Conservation (phyloP, 495 filamentous ascomycete genomes). For the Pyrenula aspistea region DNA sequence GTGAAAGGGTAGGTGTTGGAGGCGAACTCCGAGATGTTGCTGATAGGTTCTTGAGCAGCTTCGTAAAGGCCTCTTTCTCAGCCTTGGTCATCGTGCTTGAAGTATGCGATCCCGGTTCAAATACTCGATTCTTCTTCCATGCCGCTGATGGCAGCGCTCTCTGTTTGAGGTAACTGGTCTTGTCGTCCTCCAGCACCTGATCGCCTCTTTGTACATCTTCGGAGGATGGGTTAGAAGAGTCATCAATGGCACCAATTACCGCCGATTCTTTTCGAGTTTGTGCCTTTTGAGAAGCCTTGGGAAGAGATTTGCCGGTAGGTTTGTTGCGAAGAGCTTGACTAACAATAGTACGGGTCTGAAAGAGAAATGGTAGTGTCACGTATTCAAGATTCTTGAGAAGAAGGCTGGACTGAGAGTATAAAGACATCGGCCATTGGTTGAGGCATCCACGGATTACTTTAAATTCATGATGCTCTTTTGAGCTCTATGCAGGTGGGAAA, state of each 20-base stretch:
- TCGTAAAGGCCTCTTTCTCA: slow-evolving; percentile 17
- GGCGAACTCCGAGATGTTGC: slow-evolving; percentile 1
- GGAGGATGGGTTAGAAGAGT: too few species aligned
- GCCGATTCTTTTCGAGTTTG: too few species aligned
- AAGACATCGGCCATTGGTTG: neutral
- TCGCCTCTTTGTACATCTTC: too few species aligned
- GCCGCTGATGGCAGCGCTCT: neutral
- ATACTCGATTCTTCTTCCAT: slow-evolving; percentile 9
- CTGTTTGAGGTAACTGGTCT: neutral
- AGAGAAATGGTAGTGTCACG: slow-evolving; percentile 47
- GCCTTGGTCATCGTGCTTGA: slow-evolving; percentile 13
- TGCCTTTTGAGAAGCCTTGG: too few species aligned
- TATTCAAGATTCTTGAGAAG: slow-evolving; percentile 11
- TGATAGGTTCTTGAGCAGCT: slow-evolving; percentile 13
- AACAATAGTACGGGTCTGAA: slow-evolving; percentile 53
- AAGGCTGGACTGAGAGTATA: neutral
- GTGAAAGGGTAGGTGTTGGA: neutral
- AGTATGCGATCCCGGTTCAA: slow-evolving; percentile 12
- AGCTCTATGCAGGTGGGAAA: neutral
- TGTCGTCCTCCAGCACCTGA: too few species aligned
- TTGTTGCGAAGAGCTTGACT: neutral
- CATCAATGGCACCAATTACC: too few species aligned
- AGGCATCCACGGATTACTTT: neutral
- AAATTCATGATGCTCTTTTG: neutral
- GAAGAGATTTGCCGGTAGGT: too few species aligned